Percentiles rank a stretch among this genome's conserved stretches.
Evolutionary conservation across 176 grass and related monocot species (phyloP).

Genomic region (Avena eriantha): DNA sequence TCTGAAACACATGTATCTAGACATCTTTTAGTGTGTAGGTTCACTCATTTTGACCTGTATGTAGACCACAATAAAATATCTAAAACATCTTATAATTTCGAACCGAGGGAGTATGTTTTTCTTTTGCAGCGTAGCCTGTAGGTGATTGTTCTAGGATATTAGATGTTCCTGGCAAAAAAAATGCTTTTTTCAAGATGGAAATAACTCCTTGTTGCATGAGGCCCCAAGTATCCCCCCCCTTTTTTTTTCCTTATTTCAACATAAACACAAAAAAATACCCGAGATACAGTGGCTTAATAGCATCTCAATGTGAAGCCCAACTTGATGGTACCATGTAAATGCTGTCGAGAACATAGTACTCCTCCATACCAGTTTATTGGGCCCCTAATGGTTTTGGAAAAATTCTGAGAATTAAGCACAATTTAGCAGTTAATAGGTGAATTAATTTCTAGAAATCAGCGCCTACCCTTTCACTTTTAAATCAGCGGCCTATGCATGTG

Average conservation of each 20-base stretch:
- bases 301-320: background rate
- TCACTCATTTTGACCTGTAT: no score
- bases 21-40: no score
- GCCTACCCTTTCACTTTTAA: no score
- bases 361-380: no score
- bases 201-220: background rate
- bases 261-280: background rate
- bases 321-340: background rate
- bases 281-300: background rate
- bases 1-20: no score
- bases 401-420: no score
- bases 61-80: no score
- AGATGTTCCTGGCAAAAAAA: background rate
- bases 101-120: background rate
- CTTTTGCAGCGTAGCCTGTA: background rate
- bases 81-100: no score
- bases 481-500: no score
- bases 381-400: no score
- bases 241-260: background rate
- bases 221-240: background rate
- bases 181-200: background rate
- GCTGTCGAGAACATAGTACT: background rate
- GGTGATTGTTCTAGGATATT: background rate
- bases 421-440: no score
- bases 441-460: no score